These are phyloP conservation scores for Beta macrorhiza DNA, from an alignment of 179 eudicot genomes.

Conservation along the genomic window DNA sequence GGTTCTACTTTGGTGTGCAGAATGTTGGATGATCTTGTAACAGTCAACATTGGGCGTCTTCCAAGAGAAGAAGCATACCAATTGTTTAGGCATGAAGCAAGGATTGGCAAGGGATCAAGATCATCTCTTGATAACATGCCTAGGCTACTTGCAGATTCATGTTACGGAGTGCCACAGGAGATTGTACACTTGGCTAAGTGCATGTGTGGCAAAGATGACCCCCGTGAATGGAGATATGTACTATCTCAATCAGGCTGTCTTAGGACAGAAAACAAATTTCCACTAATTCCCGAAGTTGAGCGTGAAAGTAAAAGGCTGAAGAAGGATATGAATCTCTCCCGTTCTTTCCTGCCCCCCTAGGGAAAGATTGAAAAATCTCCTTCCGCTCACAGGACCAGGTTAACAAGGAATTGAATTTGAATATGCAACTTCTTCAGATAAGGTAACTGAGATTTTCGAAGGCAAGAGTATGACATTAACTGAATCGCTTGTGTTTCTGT, in stretches of 20 bases:
- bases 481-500: too few relatives aligned
- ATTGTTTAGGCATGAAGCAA: slow-evolving; percentile 13
- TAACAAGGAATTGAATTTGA: too few relatives aligned
- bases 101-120: not conserved
- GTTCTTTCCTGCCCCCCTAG: too few relatives aligned
- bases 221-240: not conserved
- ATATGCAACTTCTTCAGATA: too few relatives aligned
- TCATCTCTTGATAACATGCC: not conserved
- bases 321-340: not conserved
- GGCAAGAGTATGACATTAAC: too few relatives aligned
- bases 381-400: too few relatives aligned
- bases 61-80: slow-evolving; percentile 1
- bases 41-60: slow-evolving; percentile 11
- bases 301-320: not conserved
- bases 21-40: not conserved
- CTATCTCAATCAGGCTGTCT: not conserved
- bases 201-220: not conserved
- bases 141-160: slow-evolving; percentile 2
- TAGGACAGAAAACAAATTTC: not conserved
- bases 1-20: not conserved
- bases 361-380: too few relatives aligned
- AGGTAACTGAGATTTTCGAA: too few relatives aligned
- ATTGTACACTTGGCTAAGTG: not conserved
- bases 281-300: not conserved
- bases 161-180: slow-evolving; percentile 1